Base-by-base conservation (phyloP, 768 basidiomycete genomes). In the Termitomyces sp. region DNA sequence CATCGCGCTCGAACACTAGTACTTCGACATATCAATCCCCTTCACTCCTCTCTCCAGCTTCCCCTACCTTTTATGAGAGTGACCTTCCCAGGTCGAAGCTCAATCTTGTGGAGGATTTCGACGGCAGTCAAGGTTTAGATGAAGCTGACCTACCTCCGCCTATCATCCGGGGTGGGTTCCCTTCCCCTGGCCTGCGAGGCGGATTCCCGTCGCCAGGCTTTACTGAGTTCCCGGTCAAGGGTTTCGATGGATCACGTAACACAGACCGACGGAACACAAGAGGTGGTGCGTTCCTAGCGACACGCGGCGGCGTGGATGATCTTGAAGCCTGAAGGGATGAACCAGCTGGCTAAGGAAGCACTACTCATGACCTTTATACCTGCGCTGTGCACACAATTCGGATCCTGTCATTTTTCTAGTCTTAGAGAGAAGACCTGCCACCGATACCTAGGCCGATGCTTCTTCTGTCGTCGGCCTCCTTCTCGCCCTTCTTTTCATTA, bases 11-110 rank as follows among this genome's bases (percentile, higher is more conserved):
- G 1, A 64, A 61, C 35, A 69, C 70, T 0, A 68, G 78, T 5
- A 72, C 77, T 4, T 73, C 71, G 6, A 74, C 76, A 3, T 80
- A 82, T 0, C 78, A 81, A 55, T 79, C 83, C 0, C 72, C 75
- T 6, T 76, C 78, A 2, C 70, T 79, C 3, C 71, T 79, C 0
- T 78, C 81, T 5, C 78, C 79, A 0, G 63, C 68, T 7, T 75
- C 75, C 32, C 69, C 77, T 9, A 61, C 72, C 16, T 75, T 73
- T 67, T 63, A 65, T 33, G 61, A 30, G 53, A 64, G 47, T 9
- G 56, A 50, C 3, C 32, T 26, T 26, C 49, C 51, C 18, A 55
- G 47, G 33, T 56, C 56, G 38, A 61, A 56, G 40, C 40, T 59
- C 1, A 38, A 3, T 14, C 32, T 60, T 47, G 58, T 35, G 3